phyloP scores from a whole-genome alignment of 2,329 filamentous ascomycete species.

The Ophiocordyceps robertsii region DNA sequence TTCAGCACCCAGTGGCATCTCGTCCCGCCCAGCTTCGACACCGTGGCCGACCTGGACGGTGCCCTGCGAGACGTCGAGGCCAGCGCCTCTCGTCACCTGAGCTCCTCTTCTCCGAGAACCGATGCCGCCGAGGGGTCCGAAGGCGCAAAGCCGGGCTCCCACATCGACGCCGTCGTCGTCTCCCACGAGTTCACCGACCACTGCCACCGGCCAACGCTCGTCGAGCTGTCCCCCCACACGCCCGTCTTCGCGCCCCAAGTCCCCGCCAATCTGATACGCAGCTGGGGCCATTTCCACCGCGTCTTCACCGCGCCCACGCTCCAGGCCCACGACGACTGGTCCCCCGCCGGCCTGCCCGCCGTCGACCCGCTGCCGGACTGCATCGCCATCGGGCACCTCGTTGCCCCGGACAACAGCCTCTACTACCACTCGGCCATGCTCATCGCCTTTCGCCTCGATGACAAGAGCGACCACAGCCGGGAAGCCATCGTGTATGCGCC shows the following conservation, averaged over 20 bases:
- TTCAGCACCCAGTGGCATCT: slow-evolving; percentile 54
- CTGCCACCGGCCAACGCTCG: slow-evolving; percentile 47
- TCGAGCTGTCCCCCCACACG: slow-evolving; percentile 36
- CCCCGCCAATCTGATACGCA: slow-evolving; percentile 40
- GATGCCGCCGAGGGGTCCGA: background rate
- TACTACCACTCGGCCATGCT: slow-evolving; percentile 51
- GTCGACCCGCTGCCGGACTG: slow-evolving; percentile 35
- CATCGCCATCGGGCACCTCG: slow-evolving; percentile 46
- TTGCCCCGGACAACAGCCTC: slow-evolving; percentile 37
- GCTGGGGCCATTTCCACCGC: slow-evolving; percentile 45
- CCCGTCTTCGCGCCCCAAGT: slow-evolving; percentile 47
- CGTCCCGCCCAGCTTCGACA: slow-evolving; percentile 36
- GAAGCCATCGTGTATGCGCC: slow-evolving; percentile 52
- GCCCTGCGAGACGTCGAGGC: slow-evolving; percentile 34
- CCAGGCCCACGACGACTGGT: slow-evolving; percentile 9
- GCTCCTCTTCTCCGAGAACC: background rate
- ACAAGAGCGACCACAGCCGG: slow-evolving; percentile 8
- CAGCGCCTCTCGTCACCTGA: slow-evolving; percentile 2
- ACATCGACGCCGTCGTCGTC: slow-evolving; percentile 44
- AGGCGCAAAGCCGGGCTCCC: background rate
- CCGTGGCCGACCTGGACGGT: slow-evolving; percentile 39
- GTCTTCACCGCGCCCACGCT: slow-evolving; percentile 38
- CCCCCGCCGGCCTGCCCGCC: slow-evolving; percentile 5
- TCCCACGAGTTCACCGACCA: slow-evolving; percentile 59
- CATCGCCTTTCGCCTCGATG: slow-evolving; percentile 31